Conservation (phyloP, 768 basidiomycete genomes). For the Dioszegia hungarica region DNA sequence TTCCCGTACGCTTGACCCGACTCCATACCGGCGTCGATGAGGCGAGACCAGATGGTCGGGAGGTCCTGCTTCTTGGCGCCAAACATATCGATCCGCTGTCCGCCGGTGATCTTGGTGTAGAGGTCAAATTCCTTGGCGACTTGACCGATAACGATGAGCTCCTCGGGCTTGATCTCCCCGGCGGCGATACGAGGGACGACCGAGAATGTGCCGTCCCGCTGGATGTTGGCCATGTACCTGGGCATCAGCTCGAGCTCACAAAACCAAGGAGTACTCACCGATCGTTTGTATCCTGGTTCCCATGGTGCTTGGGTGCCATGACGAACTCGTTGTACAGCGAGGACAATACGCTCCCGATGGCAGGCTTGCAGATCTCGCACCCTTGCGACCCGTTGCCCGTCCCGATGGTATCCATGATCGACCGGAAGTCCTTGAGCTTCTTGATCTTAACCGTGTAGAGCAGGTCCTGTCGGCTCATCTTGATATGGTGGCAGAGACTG, state of each 20-base stretch:
- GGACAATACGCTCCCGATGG: slow-evolving; percentile 57
- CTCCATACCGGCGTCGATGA: slow-evolving; percentile 64
- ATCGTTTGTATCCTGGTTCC: slow-evolving; percentile 71
- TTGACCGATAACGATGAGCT: slow-evolving; percentile 60
- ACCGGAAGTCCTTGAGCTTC: slow-evolving; percentile 57
- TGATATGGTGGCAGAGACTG: slow-evolving; percentile 61
- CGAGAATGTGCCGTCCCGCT: slow-evolving; percentile 62
- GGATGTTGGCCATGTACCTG: slow-evolving; percentile 64
- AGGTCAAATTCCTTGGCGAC: slow-evolving; percentile 65
- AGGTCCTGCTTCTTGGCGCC: slow-evolving; percentile 67
- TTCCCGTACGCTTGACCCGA: slow-evolving; percentile 72
- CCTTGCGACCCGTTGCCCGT: slow-evolving; percentile 55
- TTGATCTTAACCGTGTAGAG: slow-evolving; percentile 65
- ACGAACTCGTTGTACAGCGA: slow-evolving; percentile 63
- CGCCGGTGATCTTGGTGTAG: slow-evolving; percentile 61
- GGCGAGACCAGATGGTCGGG: slow-evolving; percentile 63
- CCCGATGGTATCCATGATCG: slow-evolving; percentile 57
- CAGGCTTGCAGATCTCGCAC: slow-evolving; percentile 71
- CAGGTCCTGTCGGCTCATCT: slow-evolving; percentile 62
- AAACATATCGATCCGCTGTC: slow-evolving; percentile 66
- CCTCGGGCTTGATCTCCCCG: slow-evolving; percentile 67
- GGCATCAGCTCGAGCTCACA: neutral
- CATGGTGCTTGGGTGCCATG: slow-evolving; percentile 60
- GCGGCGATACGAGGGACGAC: slow-evolving; percentile 68
- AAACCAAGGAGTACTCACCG: slow-evolving; percentile 5